These are phyloP conservation scores for Cenchrus americanus DNA, from an alignment of 176 grass and related monocot species.

Conservation along the genomic window DNA sequence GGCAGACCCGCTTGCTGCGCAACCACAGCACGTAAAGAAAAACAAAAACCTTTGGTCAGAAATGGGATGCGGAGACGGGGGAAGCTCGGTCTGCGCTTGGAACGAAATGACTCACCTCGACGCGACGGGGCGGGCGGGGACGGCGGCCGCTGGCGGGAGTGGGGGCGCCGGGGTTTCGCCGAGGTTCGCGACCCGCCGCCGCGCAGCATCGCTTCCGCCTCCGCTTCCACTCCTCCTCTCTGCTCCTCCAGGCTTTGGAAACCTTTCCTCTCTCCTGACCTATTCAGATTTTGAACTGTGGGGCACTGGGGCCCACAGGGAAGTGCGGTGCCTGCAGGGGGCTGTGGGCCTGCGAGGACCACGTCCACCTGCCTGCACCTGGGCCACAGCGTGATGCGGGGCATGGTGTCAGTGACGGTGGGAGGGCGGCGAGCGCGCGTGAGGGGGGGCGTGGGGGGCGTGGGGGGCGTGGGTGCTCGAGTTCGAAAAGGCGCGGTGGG, in stretches of 20 bases:
- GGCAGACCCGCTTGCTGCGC: not conserved
- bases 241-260: not conserved
- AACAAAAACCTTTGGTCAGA: not conserved
- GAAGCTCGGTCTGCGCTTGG: not conserved
- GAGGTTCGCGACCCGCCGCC: not conserved
- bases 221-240: not conserved
- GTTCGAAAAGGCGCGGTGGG: slow-evolving; percentile 42
- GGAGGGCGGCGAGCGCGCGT: not conserved
- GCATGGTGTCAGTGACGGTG: not conserved
- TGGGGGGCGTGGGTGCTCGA: not conserved
- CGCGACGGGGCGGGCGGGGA: slow-evolving; percentile 12
- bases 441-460: too few species aligned
- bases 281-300: slow-evolving; percentile 38
- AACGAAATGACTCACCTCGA: slow-evolving; percentile 6
- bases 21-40: not conserved
- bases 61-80: not conserved
- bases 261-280: not conserved
- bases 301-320: not conserved
- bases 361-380: not conserved
- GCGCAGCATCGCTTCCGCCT: slow-evolving; percentile 35
- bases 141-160: slow-evolving; percentile 10
- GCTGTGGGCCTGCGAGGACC: not conserved
- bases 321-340: not conserved
- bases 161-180: slow-evolving; percentile 15
- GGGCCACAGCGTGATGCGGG: not conserved